These are phyloP conservation scores for Lipomyces anomalus DNA, from an alignment of 805 yeast species.

Conservation along the genomic window DNA sequence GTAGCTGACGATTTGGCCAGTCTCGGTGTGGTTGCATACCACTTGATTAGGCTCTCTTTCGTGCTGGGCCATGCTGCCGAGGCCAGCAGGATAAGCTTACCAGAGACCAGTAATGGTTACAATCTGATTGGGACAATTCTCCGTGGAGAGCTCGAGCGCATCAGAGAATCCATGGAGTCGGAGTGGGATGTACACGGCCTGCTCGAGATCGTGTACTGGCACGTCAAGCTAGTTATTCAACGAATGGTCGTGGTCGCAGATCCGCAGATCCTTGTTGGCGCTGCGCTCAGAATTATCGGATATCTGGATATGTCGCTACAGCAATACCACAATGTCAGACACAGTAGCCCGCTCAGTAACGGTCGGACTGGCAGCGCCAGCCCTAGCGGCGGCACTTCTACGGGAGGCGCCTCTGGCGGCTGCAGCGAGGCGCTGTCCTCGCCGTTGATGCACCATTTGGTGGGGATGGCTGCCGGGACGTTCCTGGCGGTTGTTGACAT, in stretches of 20 bases:
- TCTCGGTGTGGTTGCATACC: conserved; percentile 18
- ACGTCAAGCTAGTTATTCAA: conserved; percentile 17
- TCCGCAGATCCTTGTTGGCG: conserved; percentile 22
- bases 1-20: conserved; percentile 18
- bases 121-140: conserved; percentile 13
- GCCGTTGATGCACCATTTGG: conserved; percentile 24
- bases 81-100: conserved; percentile 10
- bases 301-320: background rate
- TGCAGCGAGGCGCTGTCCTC: conserved; percentile 9
- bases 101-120: conserved; percentile 7
- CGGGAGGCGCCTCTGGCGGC: no score
- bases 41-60: conserved; percentile 21
- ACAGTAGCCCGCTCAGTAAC: no score
- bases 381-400: conserved; percentile 1
- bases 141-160: conserved; percentile 24
- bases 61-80: conserved; percentile 25
- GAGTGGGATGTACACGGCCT: conserved; percentile 23
- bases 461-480: conserved; percentile 22
- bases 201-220: conserved; percentile 23
- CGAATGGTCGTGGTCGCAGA: conserved; percentile 16
- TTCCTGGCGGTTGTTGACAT: conserved; percentile 19
- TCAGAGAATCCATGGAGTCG: conserved; percentile 25
- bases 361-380: background rate
- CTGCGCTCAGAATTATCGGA: conserved; percentile 20
- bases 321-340: background rate